Evolutionary conservation across 2,329 filamentous ascomycete genomes (phyloP), one percentile per base, ranked within the genome.

Genomic region (Fonsecaea pedrosoi): DNA sequence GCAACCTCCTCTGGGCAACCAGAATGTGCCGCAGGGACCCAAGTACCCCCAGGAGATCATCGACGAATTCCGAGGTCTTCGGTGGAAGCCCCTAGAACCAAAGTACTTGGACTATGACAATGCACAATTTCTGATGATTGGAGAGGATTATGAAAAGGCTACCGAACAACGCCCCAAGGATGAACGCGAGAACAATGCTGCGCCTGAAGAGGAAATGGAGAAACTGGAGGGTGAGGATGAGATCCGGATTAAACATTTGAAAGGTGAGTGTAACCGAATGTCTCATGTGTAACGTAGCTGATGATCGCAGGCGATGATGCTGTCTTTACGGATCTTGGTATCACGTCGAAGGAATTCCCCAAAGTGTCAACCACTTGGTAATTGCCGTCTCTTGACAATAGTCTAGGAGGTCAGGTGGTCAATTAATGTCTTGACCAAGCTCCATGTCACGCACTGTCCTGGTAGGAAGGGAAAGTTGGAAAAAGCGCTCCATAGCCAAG

Each of bases 61-160:
- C 35, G 85, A 92, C 2, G 90, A 91, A 68, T 96, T 97, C 74
- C 81, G 84, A 15, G 84, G 86, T 6, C 82, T 90, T 1, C 87
- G 91, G 54, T 97, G 93, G 93, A 83, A 88, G 64, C 87, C 91
- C 0, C 83, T 91, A 0, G 83, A 89, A 70, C 91, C 92, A 0
- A 86, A 90, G 65, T 88, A 93, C 71, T 82, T 96, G 2, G 85
- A 94, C 72, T 92, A 91, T 74, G 84, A 84, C 38, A 90, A 92
- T 70, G 86, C 90, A 0, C 92, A 96, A 75, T 84, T 96, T 62
- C 79, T 97, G 9, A 83, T 97, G 64, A 89, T 97, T 54, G 92
- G 93, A 6, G 85, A 85, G 2, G 74, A 75, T 21, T 60, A 45
- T 40, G 80, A 83, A 3, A 86, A 85, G 67, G 88, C 87, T 0